Evolutionary conservation across 2,329 filamentous ascomycete species (phyloP).

Genomic region (Colletotrichum graminicola): DNA sequence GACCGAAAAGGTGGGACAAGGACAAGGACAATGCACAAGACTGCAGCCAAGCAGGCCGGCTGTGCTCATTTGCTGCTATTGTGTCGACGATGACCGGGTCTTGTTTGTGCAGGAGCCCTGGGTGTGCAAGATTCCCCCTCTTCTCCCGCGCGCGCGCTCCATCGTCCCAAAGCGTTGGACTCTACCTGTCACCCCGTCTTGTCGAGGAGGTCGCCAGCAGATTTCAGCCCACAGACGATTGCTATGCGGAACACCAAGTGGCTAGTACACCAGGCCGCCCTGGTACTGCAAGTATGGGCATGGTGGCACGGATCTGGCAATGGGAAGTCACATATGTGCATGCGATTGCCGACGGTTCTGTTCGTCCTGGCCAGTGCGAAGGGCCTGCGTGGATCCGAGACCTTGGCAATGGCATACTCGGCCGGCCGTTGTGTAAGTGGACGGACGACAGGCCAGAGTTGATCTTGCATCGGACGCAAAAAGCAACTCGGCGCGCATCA

Average conservation of each 20-base stretch:
- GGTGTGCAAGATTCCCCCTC: not conserved
- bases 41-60: constrained; percentile 41
- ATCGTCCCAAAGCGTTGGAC: constrained; percentile 32
- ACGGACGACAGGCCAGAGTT: constrained; percentile 1
- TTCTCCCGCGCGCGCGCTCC: constrained; percentile 3
- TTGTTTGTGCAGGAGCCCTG: not conserved
- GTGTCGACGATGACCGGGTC: constrained; percentile 17
- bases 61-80: constrained; percentile 26
- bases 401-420: constrained; percentile 19
- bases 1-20: constrained; percentile 39
- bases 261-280: not conserved
- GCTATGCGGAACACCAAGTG: constrained; percentile 3
- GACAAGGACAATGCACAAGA: constrained; percentile 33
- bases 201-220: constrained; percentile 3
- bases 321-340: constrained; percentile 49
- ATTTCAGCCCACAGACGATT: constrained; percentile 27
- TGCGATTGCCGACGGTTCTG: constrained; percentile 47
- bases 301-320: constrained; percentile 49
- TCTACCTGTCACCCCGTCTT: constrained; percentile 14
- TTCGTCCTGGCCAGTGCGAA: constrained; percentile 25
- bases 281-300: not conserved
- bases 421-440: constrained; percentile 9
- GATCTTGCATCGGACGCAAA: constrained; percentile 23
- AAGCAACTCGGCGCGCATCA: constrained; percentile 17
- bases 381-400: constrained; percentile 32